These are phyloP conservation scores for Yamadazyma membranifaciens DNA, from an alignment of 1,139 yeast genomes.

Conservation along the genomic window DNA sequence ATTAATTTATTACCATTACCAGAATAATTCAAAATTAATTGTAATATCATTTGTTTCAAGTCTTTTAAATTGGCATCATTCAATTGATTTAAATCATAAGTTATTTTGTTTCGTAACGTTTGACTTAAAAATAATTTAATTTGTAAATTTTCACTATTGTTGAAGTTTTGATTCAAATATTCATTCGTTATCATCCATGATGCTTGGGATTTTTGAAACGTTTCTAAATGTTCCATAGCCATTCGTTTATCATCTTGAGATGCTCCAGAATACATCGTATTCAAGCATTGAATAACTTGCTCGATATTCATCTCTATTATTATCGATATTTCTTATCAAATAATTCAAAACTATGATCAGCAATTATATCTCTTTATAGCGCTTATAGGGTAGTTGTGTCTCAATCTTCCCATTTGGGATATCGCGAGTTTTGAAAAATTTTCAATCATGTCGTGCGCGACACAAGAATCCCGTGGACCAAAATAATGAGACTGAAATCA, in stretches of 20 bases:
- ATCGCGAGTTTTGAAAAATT: neutral
- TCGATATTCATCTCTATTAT: conserved; percentile 17
- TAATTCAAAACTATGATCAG: no score
- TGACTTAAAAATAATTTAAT: conserved; percentile 85
- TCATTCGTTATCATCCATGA: conserved; percentile 62
- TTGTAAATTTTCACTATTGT: conserved; percentile 33
- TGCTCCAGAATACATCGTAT: conserved; percentile 59
- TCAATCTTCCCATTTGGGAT: neutral
- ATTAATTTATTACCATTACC: conserved; percentile 52
- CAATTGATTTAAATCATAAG: conserved; percentile 79
- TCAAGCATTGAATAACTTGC: conserved; percentile 49
- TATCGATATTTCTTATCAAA: no score
- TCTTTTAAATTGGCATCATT: conserved; percentile 51
- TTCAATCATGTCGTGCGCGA: neutral
- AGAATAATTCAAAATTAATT: conserved; percentile 50
- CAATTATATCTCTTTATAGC: no score
- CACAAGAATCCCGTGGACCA: neutral
- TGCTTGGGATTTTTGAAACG: conserved; percentile 74
- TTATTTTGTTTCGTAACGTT: conserved; percentile 78
- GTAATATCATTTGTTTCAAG: conserved; percentile 62
- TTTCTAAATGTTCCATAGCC: conserved; percentile 69
- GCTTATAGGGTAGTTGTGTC: no score
- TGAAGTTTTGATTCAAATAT: conserved; percentile 22
- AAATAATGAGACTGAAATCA: neutral
- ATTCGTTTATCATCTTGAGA: conserved; percentile 50